Evolutionary conservation across 2,329 filamentous ascomycete species (phyloP), one percentile per base, ranked within the genome.

Genomic region (Massarina eburnea): DNA sequence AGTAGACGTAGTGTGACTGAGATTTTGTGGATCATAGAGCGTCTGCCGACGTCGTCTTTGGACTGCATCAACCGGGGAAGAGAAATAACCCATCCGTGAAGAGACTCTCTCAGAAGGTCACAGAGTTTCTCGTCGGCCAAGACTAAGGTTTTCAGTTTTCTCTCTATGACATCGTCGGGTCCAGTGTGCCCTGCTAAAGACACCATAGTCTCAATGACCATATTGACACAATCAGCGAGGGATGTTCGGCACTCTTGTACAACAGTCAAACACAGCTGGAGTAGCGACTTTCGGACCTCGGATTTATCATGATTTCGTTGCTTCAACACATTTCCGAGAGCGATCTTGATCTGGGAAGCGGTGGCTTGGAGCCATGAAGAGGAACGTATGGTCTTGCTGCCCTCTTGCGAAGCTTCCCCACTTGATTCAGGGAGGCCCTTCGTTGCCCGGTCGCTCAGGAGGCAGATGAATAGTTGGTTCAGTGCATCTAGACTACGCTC

Each of bases 61-160:
- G 84, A 82, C 65, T 92, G 89, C 83, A 96, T 91, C 12, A 89
- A 71, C 14, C 91, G 81, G 4, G 92, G 86, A 15, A 99, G 79
- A 32, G 89, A 85, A 2, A 83, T 82, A 19, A 91, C 80, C 91
- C 91, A 96, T 41, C 84, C 84, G 66, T 92, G 88, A 1, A 95
- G 77, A 1, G 82, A 86, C 21, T 78, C 80, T 57, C 89, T 88
- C 20, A 92, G 73, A 2, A 81, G 73, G 18, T 87, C 83, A 3
- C 79, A 73, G 2, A 91, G 76, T 39, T 80, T 74, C 1, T 78
- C 71, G 55, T 90, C 83, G 9, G 84, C 81, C 30, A 73, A 77
- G 5, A 85, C 73, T 20, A 95, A 73, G 49, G 84, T 79, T 21
- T 76, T 76, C 4, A 95, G 67, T 35, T 62, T 66, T 43, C 39